phyloP scores from a whole-genome alignment of 495 filamentous ascomycete species.

The Tuber aestivum region DNA sequence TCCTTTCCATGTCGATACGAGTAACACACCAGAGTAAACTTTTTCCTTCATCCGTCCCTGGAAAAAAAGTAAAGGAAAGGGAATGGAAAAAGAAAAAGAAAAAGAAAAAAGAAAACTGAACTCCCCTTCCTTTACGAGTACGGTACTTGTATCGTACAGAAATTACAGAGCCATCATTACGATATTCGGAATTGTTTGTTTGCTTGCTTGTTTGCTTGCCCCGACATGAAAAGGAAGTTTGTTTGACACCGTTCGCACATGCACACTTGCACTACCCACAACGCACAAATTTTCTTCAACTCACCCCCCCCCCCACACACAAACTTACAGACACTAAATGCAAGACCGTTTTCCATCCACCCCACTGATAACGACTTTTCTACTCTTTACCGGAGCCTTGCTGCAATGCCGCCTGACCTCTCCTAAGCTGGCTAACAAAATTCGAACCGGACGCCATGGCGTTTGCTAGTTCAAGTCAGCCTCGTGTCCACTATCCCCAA shows the following conservation, averaged over 20 bases:
- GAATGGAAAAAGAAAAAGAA: too few relatives aligned
- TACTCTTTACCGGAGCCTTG: slow-evolving; percentile 3
- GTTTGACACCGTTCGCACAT: not conserved
- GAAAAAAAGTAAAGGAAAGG: too few relatives aligned
- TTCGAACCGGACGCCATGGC: slow-evolving; percentile 36
- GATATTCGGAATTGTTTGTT: not conserved
- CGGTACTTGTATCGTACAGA: not conserved
- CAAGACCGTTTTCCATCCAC: slow-evolving; percentile 1
- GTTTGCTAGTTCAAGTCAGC: slow-evolving; percentile 29
- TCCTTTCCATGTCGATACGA: not conserved
- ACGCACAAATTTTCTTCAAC: not conserved
- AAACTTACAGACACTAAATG: slow-evolving; percentile 1
- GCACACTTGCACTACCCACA: not conserved
- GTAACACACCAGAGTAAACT: not conserved
- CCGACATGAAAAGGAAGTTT: not conserved
- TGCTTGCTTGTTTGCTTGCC: not conserved
- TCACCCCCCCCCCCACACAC: slow-evolving; percentile 1
- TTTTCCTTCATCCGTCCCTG: not conserved
- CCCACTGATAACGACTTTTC: not conserved
- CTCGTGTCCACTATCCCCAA: not conserved
- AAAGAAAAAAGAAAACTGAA: not conserved
- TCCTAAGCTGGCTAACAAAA: slow-evolving; percentile 37
- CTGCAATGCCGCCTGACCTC: slow-evolving; percentile 33
- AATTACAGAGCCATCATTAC: not conserved
- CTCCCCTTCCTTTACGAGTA: too few relatives aligned